phyloP scores from a whole-genome alignment of 371 early-diverging fungal genomes.

The Blastocladiella emersonii region DNA sequence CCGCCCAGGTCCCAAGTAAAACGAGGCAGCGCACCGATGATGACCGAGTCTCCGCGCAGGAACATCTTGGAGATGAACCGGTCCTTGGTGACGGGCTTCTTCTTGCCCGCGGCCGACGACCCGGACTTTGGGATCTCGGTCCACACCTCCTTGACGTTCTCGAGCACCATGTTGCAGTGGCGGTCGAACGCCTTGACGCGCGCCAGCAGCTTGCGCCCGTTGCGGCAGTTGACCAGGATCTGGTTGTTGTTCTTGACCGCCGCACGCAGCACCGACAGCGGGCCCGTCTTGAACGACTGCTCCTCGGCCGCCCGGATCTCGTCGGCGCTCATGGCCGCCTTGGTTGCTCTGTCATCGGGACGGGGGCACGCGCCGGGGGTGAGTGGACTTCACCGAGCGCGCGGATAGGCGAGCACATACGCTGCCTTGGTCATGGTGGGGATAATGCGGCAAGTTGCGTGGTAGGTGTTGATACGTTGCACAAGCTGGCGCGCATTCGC shows the following conservation, averaged over 20 bases:
- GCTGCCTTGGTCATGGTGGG: too few relatives aligned
- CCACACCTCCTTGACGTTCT: conserved; percentile 98
- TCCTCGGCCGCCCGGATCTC: conserved; percentile 86
- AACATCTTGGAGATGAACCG: conserved; percentile 97
- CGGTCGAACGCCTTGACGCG: conserved; percentile 97
- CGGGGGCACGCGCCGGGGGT: too few relatives aligned
- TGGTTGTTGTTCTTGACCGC: conserved; percentile 92
- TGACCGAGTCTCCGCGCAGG: conserved; percentile 92
- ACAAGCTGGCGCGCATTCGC: too few relatives aligned
- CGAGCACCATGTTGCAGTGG: conserved; percentile 97
- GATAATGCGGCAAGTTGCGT: too few relatives aligned
- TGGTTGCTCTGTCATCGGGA: too few relatives aligned
- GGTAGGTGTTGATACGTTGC: too few relatives aligned
- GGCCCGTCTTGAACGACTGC: conserved; percentile 91
- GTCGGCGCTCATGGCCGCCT: conserved; percentile 80
- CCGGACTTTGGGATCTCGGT: conserved; percentile 77
- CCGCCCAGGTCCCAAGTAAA: too few relatives aligned
- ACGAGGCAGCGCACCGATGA: conserved; percentile 63
- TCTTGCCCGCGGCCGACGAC: conserved; percentile 71
- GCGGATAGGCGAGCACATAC: too few relatives aligned
- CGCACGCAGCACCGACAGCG: conserved; percentile 85
- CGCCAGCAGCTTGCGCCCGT: conserved; percentile 92
- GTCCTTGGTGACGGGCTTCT: conserved; percentile 93
- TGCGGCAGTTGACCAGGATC: conserved; percentile 86
- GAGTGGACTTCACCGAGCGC: too few relatives aligned